Base-by-base conservation (phyloP, 306 rosid species). In the Vigna mungo region DNA sequence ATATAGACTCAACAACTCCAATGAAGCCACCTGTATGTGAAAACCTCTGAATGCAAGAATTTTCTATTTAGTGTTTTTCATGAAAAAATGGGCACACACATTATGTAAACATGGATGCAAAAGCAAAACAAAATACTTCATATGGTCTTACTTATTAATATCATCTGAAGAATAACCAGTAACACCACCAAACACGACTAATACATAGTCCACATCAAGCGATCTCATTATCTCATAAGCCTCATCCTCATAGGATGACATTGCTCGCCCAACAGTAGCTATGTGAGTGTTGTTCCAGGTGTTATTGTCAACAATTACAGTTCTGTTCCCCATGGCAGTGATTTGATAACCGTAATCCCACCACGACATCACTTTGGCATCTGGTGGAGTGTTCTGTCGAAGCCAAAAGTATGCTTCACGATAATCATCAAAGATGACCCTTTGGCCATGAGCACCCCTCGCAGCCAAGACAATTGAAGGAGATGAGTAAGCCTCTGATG, bases 371-470 rank as follows among this genome's bases (percentile, higher is more conserved):
- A 96, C 94, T 85, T 96, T 96, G 71, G 99, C 98, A 85, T 96
- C 99, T 2, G 77, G 79, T 72, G 99, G 97, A 75, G 99, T 96
- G 84, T 96, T 96, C 76, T 96, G 98, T 51, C 94, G 92, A 62
- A 96, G 99, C 99, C 99, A 96, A 87, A 86, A 96, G 92, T 96
- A 96, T 23, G 99, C 99, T 80, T 96, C 99, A 75, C 99, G 98
- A 69, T 96, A 96, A 87, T 96, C 99, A 82, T 96, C 98, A 78
- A 96, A 96, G 56, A 96, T 91, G 80, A 96, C 86, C 85, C 99
- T 88, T 84, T 96, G 88, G 32, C 99, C 99, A 78, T 96, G 91
- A 66, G 98, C 97, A 77, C 99, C 99, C 79, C 99, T 89, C 53
- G 99, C 99, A 62, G 99, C 96, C 89, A 96, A 85, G 88, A 96